Evolutionary conservation across 768 basidiomycete species (phyloP), one percentile per base, ranked within the genome.

Genomic region (Dentipellis sp.): DNA sequence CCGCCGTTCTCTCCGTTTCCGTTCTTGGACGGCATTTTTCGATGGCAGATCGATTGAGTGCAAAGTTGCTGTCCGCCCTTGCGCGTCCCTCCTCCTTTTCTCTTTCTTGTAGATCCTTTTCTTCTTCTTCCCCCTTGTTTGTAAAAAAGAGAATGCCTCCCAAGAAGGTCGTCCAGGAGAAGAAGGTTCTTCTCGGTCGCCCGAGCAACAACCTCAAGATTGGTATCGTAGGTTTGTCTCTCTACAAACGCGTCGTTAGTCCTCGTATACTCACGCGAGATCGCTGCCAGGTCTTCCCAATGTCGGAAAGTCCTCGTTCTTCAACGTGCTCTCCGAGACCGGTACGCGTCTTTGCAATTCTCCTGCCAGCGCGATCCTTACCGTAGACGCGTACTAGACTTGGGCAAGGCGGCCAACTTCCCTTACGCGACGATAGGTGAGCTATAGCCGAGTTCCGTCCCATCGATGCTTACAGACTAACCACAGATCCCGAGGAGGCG

Each of bases 251-350:
- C 22, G 17, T 6, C 14, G 9, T 16, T 10, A 38, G 40, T 29
- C 29, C 29, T 29, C 34, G 21, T 37, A 42, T 35, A 34, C 42
- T 57, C 56, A 56, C 39, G 58, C 47, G 58, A n/a, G 56, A 37
- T 29, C 52, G 6, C 17, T 10, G 21, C n/a, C 52, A 93, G 90
- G 91, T 68, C 72, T 97, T 40, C 94, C 95, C 53, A 97, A 99
- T 69, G 95, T 98, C 63, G 97, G 97, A 60, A 98, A 99, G 72
- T 94, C 91, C 0, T 97, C 94, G n/a, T 95, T 98, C 73, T 99
- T 99, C 83, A 99, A 99, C 71, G 88, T 79, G 39, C 81, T 98
- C 53, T 94, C 95, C 35, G 82, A 94, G 64, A 92, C 91, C 59
- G 91, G 91, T 91, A 35, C 42, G 80, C 68, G 7, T 7, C 49